Conservation (phyloP, 306 rosid genomes). For the Pyrus bretschneideri region DNA sequence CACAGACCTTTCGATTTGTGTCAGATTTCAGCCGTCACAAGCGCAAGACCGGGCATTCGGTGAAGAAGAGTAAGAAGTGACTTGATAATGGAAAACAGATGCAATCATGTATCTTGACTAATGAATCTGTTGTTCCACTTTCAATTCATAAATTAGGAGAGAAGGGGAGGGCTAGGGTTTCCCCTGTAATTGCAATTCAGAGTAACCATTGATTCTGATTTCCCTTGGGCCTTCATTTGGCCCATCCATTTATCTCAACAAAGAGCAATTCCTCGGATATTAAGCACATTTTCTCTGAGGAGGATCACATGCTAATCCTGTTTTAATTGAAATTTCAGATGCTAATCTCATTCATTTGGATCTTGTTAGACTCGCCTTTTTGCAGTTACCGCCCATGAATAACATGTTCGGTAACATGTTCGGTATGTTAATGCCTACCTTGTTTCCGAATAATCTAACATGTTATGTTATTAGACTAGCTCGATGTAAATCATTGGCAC, state of each 20-base stretch:
- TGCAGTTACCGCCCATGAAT: not conserved
- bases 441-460: not conserved
- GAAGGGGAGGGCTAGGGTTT: constrained; percentile 50
- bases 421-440: not conserved
- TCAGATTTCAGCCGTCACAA: constrained; percentile 98
- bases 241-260: constrained; percentile 56
- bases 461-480: not conserved
- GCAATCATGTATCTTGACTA: constrained; percentile 33
- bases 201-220: constrained; percentile 51
- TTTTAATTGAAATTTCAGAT: not conserved
- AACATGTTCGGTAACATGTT: not conserved
- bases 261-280: constrained; percentile 67
- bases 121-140: constrained; percentile 45
- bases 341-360: not conserved
- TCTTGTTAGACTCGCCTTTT: not conserved
- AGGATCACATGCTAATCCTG: constrained; percentile 24
- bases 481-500: no score
- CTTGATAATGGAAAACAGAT: constrained; percentile 5
- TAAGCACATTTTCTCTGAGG: constrained; percentile 30
- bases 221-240: constrained; percentile 45
- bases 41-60: constrained; percentile 94
- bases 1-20: constrained; percentile 93
- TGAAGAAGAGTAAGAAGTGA: constrained; percentile 57
- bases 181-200: constrained; percentile 62
- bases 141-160: constrained; percentile 49